phyloP scores from a whole-genome alignment of 2,329 filamentous ascomycete species.

The Capronia coronata region DNA sequence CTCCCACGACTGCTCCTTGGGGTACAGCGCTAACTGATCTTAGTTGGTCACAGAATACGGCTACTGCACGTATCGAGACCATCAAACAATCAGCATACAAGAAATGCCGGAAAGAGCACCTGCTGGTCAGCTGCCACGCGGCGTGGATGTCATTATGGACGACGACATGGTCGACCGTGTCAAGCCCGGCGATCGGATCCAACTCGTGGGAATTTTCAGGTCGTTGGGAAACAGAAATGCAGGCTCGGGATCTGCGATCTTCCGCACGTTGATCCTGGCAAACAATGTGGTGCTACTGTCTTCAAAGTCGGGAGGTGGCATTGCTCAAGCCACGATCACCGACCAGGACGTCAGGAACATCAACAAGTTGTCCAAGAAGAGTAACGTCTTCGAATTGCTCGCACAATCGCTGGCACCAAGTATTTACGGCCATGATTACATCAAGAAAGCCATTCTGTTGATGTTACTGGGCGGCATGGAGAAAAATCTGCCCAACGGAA shows the following conservation, averaged over 20 bases:
- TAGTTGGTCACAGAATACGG: constrained; percentile 87
- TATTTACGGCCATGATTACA: constrained; percentile 94
- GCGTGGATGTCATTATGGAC: constrained; percentile 93
- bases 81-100: constrained; percentile 96
- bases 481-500: constrained; percentile 97
- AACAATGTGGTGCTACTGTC: constrained; percentile 94
- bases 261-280: constrained; percentile 87
- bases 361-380: constrained; percentile 94
- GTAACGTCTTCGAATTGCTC: constrained; percentile 83
- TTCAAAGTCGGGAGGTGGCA: constrained; percentile 90
- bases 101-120: constrained; percentile 98
- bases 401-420: constrained; percentile 92
- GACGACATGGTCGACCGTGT: constrained; percentile 92
- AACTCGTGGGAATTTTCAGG: constrained; percentile 92
- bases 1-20: background rate
- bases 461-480: constrained; percentile 95
- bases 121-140: constrained; percentile 86
- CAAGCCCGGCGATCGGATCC: constrained; percentile 92
- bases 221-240: constrained; percentile 93
- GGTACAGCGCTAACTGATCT: constrained; percentile 18
- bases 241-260: constrained; percentile 81
- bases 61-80: constrained; percentile 89
- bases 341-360: constrained; percentile 98
- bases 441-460: constrained; percentile 94
- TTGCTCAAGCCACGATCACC: constrained; percentile 85